Percentiles rank a stretch among this genome's conserved stretches.
phyloP scores from a whole-genome alignment of 106 monocot species.

The Dioscorea alata region DNA sequence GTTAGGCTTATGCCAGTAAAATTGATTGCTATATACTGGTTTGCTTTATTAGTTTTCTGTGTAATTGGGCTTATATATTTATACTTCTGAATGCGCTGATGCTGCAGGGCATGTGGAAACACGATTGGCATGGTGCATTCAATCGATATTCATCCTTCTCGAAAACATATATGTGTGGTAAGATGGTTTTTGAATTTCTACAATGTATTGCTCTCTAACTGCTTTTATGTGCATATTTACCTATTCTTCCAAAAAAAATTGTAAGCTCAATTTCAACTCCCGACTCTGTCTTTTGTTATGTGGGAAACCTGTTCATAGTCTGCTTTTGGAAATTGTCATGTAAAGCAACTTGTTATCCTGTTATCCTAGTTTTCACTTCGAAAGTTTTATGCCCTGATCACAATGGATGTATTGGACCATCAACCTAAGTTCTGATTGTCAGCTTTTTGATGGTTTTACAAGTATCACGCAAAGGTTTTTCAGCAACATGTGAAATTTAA shows the following conservation, averaged over 20 bases:
- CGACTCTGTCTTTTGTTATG: neutral
- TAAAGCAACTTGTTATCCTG: neutral
- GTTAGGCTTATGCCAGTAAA: neutral
- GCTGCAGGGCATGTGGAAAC: slow-evolving; percentile 50
- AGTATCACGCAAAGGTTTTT: too few relatives aligned
- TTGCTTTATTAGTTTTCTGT: neutral
- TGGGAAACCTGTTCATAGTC: neutral
- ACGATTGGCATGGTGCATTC: slow-evolving; percentile 78
- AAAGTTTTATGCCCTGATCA: too few relatives aligned
- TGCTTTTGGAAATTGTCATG: neutral
- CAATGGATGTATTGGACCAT: too few relatives aligned
- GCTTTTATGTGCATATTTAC: neutral
- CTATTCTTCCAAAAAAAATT: neutral
- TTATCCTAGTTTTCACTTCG: neutral
- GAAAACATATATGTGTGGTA: slow-evolving; percentile 93
- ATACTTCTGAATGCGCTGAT: slow-evolving; percentile 6
- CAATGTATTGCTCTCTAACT: neutral
- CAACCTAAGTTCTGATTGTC: too few relatives aligned
- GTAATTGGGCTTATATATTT: neutral
- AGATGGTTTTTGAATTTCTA: slow-evolving; percentile 13
- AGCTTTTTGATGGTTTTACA: too few relatives aligned
- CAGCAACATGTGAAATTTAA: too few relatives aligned
- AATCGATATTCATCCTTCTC: slow-evolving; percentile 92
- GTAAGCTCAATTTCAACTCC: too few relatives aligned
- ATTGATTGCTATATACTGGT: neutral